Base-by-base conservation (phyloP, 805 yeast genomes). In the Spathaspora gorwiae region DNA sequence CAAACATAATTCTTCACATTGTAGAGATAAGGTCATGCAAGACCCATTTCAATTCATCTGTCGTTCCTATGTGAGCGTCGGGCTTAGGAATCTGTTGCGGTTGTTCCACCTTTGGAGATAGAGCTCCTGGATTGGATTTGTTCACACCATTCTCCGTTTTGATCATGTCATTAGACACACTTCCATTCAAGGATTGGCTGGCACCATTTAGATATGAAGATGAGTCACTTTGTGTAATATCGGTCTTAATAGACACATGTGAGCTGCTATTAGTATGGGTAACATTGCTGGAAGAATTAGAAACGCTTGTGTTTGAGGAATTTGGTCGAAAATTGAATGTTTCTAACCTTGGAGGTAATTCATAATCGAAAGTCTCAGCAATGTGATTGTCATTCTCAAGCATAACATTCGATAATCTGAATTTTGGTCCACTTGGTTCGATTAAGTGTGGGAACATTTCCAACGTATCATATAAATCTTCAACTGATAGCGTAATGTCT, bases 41-140 rank as follows among this genome's bases (percentile, higher is more conserved):
- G 43, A 85, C 66, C 87, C 88, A 80, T 52, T 81, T 79, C 50
- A 86, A 65, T 57, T 86, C 95, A 45, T 83, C 85, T 32, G 79
- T 76, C 0, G 82, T 72, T 6, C 87, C 87, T 39, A 75, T 64
- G 53, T 78, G 77, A 10, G 62, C 52, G 43, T 54, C 62, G 35
- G 57, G 52, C 42, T 56, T 46, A n/a, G 50, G 47, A 7, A 42
- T 26, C 11, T 50, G 48, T 13, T 35, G 42, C n/a, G 52, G 42
- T 38, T 40, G 40, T 19, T 42, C 44, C 13, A 46, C 35, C 9
- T 19, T 27, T 10, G 47, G 40, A 30, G 45, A 38, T 24, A 40
- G 14, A 19, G 39, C 14, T 5, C 9, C 9, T 5, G 32, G 32
- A 29, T 29, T 29, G 12, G 32, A 5, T 9, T 29, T 29, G 9